Evolutionary conservation across 495 filamentous ascomycete species (phyloP).

Genomic region (Chlorociboria aeruginascens): DNA sequence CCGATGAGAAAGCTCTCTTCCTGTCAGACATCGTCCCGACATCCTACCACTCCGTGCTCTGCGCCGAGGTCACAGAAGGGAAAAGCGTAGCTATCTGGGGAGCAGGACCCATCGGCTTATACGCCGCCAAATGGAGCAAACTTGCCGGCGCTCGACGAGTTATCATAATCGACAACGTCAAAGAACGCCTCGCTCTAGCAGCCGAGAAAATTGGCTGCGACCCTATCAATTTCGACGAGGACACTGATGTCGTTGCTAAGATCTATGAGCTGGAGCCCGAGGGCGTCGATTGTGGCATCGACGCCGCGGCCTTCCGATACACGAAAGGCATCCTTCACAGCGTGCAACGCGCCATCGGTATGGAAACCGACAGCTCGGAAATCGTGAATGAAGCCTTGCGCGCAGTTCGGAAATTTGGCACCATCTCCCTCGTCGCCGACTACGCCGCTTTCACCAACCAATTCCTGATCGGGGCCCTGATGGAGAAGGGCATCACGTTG

Average conservation of each 20-base stretch:
- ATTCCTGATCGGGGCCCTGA: conserved; percentile 46
- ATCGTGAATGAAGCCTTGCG: conserved; percentile 83
- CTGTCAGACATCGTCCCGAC: conserved; percentile 73
- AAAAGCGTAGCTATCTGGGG: conserved; percentile 82
- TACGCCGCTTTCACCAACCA: conserved; percentile 76
- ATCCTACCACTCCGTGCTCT: conserved; percentile 70
- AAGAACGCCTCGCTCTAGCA: no score
- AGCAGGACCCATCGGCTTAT: conserved; percentile 65
- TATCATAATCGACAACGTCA: conserved; percentile 64
- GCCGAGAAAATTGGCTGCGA: no score
- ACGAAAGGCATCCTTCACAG: conserved; percentile 74
- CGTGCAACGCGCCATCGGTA: conserved; percentile 57
- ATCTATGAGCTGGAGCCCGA: conserved; percentile 61
- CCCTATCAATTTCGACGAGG: no score
- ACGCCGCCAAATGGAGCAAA: conserved; percentile 62
- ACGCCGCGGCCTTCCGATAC: conserved; percentile 78
- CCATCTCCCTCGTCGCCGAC: conserved; percentile 66
- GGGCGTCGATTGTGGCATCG: conserved; percentile 68
- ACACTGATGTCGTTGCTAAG: conserved; percentile 41
- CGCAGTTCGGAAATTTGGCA: conserved; percentile 61
- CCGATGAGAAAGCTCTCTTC: conserved; percentile 79
- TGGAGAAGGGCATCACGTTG: conserved; percentile 75
- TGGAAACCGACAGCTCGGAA: conserved; percentile 81
- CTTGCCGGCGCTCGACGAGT: conserved; percentile 61
- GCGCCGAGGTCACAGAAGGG: conserved; percentile 67